A percentile compares a stretch with the other conserved stretches of the same genome.
These are phyloP conservation scores for Cercis canadensis DNA, from an alignment of 306 rosid genomes.

Conservation along the genomic window DNA sequence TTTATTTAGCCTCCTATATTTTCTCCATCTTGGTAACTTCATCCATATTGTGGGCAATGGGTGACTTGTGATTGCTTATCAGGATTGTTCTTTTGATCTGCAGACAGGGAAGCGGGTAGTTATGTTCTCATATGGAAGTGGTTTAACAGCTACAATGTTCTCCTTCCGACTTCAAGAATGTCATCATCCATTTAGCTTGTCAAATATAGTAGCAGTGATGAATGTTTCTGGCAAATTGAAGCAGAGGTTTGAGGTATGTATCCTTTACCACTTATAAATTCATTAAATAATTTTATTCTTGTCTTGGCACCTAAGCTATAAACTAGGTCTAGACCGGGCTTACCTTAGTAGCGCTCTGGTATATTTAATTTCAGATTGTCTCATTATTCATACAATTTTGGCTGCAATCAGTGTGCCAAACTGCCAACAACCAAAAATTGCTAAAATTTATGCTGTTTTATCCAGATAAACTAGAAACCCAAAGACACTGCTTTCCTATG, in stretches of 20 bases:
- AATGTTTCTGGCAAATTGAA: slow-evolving; percentile 74
- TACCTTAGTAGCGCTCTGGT: too few relatives aligned
- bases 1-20: background rate
- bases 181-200: slow-evolving; percentile 71
- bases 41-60: background rate
- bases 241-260: slow-evolving; percentile 72
- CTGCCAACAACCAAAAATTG: too few relatives aligned
- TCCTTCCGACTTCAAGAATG: slow-evolving; percentile 61
- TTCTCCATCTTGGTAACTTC: background rate
- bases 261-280: slow-evolving; percentile 3
- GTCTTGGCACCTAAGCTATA: background rate
- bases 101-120: slow-evolving; percentile 73
- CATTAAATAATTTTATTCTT: background rate
- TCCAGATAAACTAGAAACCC: too few relatives aligned
- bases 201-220: slow-evolving; percentile 67
- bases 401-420: too few relatives aligned
- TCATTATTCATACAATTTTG: too few relatives aligned
- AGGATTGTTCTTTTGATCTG: slow-evolving; percentile 28
- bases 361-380: background rate
- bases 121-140: slow-evolving; percentile 89
- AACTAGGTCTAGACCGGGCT: background rate
- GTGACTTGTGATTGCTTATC: slow-evolving; percentile 18
- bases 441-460: too few relatives aligned
- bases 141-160: slow-evolving; percentile 82
- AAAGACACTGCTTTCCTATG: too few relatives aligned